Base-by-base conservation (phyloP, 768 basidiomycete species). In the Boletales sp. region DNA sequence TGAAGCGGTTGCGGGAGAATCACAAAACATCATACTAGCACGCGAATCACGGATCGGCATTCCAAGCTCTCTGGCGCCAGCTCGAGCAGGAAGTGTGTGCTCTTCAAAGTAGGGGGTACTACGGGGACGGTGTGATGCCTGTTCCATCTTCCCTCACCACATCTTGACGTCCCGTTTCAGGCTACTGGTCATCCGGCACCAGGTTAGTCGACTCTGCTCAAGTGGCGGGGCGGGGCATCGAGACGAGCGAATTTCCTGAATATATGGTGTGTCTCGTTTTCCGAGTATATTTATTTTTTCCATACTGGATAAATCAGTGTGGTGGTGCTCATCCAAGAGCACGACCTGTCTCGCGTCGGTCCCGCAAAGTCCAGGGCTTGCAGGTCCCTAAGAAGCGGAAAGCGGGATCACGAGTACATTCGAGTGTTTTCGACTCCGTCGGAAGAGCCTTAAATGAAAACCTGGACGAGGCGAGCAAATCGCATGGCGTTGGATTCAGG, bases 141-240 rank as follows among this genome's bases (percentile, higher is more conserved):
- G 32, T 46, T 41, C n/a, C 18, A 39, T 36, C 28, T 34, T 41
- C 15, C n/a, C 21, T 37, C 35, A 39, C 34, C 37, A 37, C n/a
- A 12, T 21, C 8, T 42, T 68, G 41, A 59, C 41, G 5, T 13
- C 17, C 10, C 33, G 35, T 37, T 41, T 39, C 18, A 91, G 88
- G 89, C 9, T 88, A 84, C 60, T 92, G 88, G 87, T 91, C 89
- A 14, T 81, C 84, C 38, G 90, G 90, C 2, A 80, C 69, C 14
- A 78, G 87, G 41, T 73, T 92, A 12, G 72, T 72, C 1, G 88
- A 92, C 65, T 86, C 87, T 1, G 74, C 75, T 2, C 70, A 65
- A 36, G 64, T 87, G 19, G 67, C 69, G 0, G 79, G 80, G 3
- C 70, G 78, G 49, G 81, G 79, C 2, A 66, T 78, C 36, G 75